phyloP scores from a whole-genome alignment of 1,139 yeast species.

The Taphrina deformans region DNA sequence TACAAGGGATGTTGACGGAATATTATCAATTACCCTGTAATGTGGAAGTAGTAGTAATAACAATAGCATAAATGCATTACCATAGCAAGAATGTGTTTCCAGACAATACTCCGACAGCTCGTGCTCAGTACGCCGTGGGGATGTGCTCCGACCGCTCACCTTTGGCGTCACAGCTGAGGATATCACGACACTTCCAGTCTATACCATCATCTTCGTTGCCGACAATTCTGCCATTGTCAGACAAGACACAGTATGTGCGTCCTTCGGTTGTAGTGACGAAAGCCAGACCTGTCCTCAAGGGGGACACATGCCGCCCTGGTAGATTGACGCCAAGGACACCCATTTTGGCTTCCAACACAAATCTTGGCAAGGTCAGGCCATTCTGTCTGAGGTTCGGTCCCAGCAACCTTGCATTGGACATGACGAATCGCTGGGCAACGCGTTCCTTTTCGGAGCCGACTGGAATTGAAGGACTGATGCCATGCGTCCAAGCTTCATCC shows the following conservation, averaged over 20 bases:
- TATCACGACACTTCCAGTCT: slow-evolving; percentile 1
- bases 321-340: slow-evolving; percentile 1
- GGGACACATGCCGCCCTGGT: neutral
- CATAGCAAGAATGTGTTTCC: neutral
- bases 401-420: neutral
- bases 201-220: slow-evolving; percentile 15
- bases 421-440: slow-evolving; percentile 6
- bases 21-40: neutral
- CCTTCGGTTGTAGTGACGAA: slow-evolving; percentile 15
- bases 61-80: neutral
- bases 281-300: slow-evolving; percentile 10
- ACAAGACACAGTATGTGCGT: neutral
- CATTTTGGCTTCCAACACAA: neutral
- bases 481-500: neutral
- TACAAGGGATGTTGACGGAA: no score
- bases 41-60: neutral
- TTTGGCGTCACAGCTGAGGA: slow-evolving; percentile 12
- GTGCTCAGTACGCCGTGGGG: neutral
- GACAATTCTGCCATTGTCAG: slow-evolving; percentile 17
- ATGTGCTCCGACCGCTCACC: neutral
- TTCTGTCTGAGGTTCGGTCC: neutral
- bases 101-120: no score
- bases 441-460: neutral
- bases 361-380: neutral
- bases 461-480: slow-evolving; percentile 1